Percentiles rank a stretch among this genome's conserved stretches.
Evolutionary conservation across 495 filamentous ascomycete genomes (phyloP).

Genomic region (Pyronema domesticum): DNA sequence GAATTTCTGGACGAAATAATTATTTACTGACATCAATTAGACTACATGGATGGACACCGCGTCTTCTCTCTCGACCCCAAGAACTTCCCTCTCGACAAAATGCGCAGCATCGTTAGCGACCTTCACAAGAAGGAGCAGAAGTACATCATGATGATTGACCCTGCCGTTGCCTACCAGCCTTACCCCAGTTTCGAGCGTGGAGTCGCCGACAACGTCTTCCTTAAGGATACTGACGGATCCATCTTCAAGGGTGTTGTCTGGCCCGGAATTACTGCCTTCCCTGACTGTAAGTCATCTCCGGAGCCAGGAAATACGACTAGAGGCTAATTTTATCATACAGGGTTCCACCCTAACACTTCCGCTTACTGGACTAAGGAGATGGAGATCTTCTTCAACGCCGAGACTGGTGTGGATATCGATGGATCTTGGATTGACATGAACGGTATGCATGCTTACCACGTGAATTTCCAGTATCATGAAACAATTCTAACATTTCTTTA

Average conservation of each 20-base stretch:
- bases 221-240: slow-evolving; percentile 45
- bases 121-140: slow-evolving; percentile 60
- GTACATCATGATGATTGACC: slow-evolving; percentile 79
- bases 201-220: slow-evolving; percentile 41
- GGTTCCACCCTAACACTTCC: slow-evolving; percentile 53
- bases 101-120: slow-evolving; percentile 52
- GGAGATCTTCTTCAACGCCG: slow-evolving; percentile 43
- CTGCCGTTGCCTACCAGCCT: slow-evolving; percentile 52
- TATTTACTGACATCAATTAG: not conserved
- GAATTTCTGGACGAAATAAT: too few relatives aligned
- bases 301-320: too few relatives aligned
- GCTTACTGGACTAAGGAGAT: slow-evolving; percentile 64
- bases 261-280: slow-evolving; percentile 65
- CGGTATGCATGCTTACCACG: too few relatives aligned
- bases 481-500: too few relatives aligned
- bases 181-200: slow-evolving; percentile 51
- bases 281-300: slow-evolving; percentile 35
- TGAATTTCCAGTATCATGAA: too few relatives aligned
- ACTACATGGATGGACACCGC: slow-evolving; percentile 46
- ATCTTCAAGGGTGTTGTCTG: slow-evolving; percentile 67
- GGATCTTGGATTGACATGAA: slow-evolving; percentile 84
- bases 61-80: slow-evolving; percentile 62
- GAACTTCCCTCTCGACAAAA: slow-evolving; percentile 46
- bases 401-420: slow-evolving; percentile 61
- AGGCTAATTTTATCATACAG: too few relatives aligned